Base-by-base conservation (phyloP, 176 grass and related monocot species). In the Avena atlantica region DNA sequence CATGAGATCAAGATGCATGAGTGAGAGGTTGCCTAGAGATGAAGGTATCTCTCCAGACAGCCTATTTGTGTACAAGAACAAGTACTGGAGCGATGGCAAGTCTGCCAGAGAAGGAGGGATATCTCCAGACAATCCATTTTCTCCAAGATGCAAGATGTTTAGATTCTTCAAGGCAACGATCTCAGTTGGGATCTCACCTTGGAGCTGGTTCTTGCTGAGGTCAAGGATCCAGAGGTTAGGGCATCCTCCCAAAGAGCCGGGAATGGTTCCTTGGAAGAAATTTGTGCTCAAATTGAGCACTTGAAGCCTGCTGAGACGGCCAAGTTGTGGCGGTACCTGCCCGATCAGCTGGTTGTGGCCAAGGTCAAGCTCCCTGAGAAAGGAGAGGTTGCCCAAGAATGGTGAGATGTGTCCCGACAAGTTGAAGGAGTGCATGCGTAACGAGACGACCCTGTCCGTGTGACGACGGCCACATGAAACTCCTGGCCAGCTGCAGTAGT, bases 341-440 rank as follows among this genome's bases (percentile, higher is more conserved):
- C 91, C 91, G n/a, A 49, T 11, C 12, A 91, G 58, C 1, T 44
- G 19, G 89, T 88, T 91, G 14, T 74, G 6, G 1, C 29, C 2
- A 23, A 91, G 58, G 48, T 60, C 10, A 4, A 92, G 78, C n/a
- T 15, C 9, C 45, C 17, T 24, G 53, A 89, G 83, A 45, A 82
- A 89, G 36, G 90, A 88, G 21, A 92, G 68, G 50, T 89, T 88
- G 57, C 77, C 78, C 78, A 89, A 48, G 36, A 52, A 89, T 3
- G 83, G 82, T 1, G 86, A 79, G 25, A 92, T 64, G 59, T 51
- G 49, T 2, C 89, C 85, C 0, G 85, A 74, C 3, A 92, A 37
- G 44, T 51, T 23, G 40, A 34, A 83, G 11, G 69, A 70, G n/a
- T 0, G 0, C 42, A 89, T 2, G 1, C 2, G 16, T 49, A 92